Percentiles rank a stretch among this genome's conserved stretches.
phyloP scores from a whole-genome alignment of 192 early-diverging fungal species.

The Coemansia sp. region DNA sequence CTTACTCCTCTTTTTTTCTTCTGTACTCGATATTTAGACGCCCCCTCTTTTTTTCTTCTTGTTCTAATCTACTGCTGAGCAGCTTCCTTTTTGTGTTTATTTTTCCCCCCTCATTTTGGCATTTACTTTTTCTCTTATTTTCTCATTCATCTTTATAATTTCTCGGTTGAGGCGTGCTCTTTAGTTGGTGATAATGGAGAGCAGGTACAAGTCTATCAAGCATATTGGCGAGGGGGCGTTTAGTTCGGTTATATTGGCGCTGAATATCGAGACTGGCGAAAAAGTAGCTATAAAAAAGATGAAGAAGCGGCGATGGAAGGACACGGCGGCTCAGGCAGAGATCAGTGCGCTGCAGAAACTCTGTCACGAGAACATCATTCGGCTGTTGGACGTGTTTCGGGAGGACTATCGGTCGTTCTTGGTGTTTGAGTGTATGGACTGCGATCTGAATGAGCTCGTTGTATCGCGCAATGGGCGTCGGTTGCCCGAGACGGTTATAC shows the following conservation, averaged over 20 bases:
- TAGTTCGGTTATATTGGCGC: slow-evolving; percentile 54
- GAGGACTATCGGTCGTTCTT: slow-evolving; percentile 84
- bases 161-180: too few relatives aligned
- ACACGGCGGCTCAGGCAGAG: slow-evolving; percentile 53
- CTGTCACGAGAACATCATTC: slow-evolving; percentile 81
- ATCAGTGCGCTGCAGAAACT: slow-evolving; percentile 52
- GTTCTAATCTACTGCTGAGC: slow-evolving; percentile 1
- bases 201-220: slow-evolving; percentile 51
- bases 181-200: slow-evolving; percentile 29
- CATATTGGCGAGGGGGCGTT: slow-evolving; percentile 57
- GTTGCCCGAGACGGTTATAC: slow-evolving; percentile 66
- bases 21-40: slow-evolving; percentile 2
- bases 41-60: background rate
- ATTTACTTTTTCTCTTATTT: background rate
- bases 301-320: slow-evolving; percentile 60
- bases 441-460: slow-evolving; percentile 90
- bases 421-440: slow-evolving; percentile 96
- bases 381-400: slow-evolving; percentile 80
- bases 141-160: background rate
- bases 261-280: slow-evolving; percentile 46
- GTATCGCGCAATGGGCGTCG: slow-evolving; percentile 66
- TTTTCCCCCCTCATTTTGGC: background rate
- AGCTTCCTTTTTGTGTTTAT: slow-evolving; percentile 1
- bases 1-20: background rate
- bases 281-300: slow-evolving; percentile 57